Conservation (phyloP, 2,329 filamentous ascomycete species). For the Plenodomus biglobosus region DNA sequence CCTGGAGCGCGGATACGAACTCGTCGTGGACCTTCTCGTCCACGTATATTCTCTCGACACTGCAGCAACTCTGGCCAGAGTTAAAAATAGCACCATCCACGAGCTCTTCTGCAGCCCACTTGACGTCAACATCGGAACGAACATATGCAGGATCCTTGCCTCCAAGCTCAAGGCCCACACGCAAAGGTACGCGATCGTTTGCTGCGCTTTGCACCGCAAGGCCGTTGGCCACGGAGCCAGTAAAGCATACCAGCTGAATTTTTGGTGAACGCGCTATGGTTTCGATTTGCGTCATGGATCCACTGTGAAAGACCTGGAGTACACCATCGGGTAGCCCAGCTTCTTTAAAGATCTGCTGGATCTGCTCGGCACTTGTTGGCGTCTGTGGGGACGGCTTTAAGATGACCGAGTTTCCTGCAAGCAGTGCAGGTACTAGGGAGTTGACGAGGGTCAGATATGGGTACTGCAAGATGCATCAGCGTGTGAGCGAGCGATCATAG, state of each 20-base stretch:
- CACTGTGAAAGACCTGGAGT: conserved; percentile 89
- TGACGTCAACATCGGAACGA: conserved; percentile 78
- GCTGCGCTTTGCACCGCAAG: conserved; percentile 83
- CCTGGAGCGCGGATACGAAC: conserved; percentile 77
- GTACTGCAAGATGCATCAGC: conserved; percentile 62
- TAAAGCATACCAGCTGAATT: conserved; percentile 85
- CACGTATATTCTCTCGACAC: conserved; percentile 89
- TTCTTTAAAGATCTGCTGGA: conserved; percentile 72
- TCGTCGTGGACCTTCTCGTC: conserved; percentile 79
- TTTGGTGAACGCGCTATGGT: conserved; percentile 74
- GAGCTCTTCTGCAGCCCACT: conserved; percentile 91
- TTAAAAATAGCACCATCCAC: conserved; percentile 97
- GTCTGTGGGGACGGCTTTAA: conserved; percentile 95
- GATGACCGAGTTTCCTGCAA: conserved; percentile 88
- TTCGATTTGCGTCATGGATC: conserved; percentile 75
- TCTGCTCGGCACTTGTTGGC: conserved; percentile 84
- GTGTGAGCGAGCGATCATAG: conserved; percentile 7
- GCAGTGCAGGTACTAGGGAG: conserved; percentile 85
- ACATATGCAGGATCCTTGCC: conserved; percentile 95
- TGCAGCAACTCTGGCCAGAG: conserved; percentile 97
- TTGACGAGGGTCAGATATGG: conserved; percentile 93
- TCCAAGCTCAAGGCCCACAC: conserved; percentile 86
- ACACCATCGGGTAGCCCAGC: conserved; percentile 82
- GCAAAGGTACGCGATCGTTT: conserved; percentile 73
- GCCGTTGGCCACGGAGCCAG: conserved; percentile 86